Evolutionary conservation across 2,329 filamentous ascomycete species (phyloP).

Genomic region (Talaromyces sp.): DNA sequence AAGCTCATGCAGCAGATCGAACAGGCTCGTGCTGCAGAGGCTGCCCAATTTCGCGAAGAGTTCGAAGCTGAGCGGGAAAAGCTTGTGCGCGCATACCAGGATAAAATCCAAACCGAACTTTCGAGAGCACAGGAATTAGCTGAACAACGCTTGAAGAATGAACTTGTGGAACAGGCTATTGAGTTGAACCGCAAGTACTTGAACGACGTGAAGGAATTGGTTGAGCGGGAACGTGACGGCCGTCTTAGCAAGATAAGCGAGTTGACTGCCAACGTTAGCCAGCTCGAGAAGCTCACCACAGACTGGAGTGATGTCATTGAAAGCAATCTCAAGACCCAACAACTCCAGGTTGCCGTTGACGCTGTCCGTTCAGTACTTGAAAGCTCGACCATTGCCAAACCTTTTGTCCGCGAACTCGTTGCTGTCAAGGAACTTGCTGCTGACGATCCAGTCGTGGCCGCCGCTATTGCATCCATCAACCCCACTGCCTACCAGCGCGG

Average conservation of each 20-base stretch:
- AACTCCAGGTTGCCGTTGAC: constrained; percentile 92
- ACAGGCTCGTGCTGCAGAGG: constrained; percentile 73
- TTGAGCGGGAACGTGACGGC: constrained; percentile 83
- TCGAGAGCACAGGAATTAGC: constrained; percentile 74
- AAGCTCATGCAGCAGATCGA: constrained; percentile 89
- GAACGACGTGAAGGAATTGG: constrained; percentile 69
- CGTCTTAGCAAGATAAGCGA: constrained; percentile 81
- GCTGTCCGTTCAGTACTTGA: constrained; percentile 82
- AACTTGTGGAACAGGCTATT: constrained; percentile 85
- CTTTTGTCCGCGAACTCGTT: constrained; percentile 88
- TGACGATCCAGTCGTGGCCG: constrained; percentile 80
- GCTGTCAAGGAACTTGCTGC: constrained; percentile 88
- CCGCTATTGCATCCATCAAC: constrained; percentile 95
- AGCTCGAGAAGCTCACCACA: constrained; percentile 80
- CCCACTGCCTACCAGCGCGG: constrained; percentile 89
- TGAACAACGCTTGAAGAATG: constrained; percentile 78
- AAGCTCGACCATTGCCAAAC: constrained; percentile 67
- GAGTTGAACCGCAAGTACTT: constrained; percentile 82
- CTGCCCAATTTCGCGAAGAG: constrained; percentile 78
- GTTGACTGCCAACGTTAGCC: constrained; percentile 70
- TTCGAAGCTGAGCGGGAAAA: constrained; percentile 83
- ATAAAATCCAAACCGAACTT: constrained; percentile 73
- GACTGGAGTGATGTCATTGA: constrained; percentile 92
- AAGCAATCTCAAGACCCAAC: constrained; percentile 85
- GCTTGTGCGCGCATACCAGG: constrained; percentile 72